Evolutionary conservation across 1,284 basidiomycete genomes (phyloP).

Genomic region (Sporisorium graminicola): DNA sequence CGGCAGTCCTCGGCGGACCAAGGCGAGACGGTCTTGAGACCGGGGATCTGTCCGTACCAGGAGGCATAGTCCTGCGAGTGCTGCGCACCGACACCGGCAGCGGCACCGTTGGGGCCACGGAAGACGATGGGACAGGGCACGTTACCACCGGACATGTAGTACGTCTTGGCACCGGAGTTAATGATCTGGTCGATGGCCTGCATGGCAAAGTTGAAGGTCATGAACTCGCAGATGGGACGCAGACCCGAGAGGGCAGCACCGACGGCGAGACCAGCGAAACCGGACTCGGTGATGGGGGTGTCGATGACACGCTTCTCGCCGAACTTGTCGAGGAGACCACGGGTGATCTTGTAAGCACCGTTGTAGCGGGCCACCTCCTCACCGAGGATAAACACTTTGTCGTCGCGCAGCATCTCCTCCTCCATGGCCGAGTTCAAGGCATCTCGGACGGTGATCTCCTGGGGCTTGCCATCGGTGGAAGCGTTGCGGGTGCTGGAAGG

Average conservation of each 20-base stretch:
- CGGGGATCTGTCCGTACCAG: slow-evolving; percentile 96
- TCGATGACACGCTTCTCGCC: slow-evolving; percentile 99
- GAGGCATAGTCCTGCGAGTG: slow-evolving; percentile 73
- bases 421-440: slow-evolving; percentile 98
- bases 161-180: slow-evolving; percentile 99
- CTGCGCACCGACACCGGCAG: slow-evolving; percentile 90
- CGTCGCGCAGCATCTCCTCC: slow-evolving; percentile 98
- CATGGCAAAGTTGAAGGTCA: slow-evolving; percentile 79
- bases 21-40: slow-evolving; percentile 96
- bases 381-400: slow-evolving; percentile 93
- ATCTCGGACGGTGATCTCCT: slow-evolving; percentile 95
- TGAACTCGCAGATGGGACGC: slow-evolving; percentile 98
- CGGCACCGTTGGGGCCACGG: slow-evolving; percentile 99
- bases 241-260: slow-evolving; percentile 94
- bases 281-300: slow-evolving; percentile 91
- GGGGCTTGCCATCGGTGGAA: slow-evolving; percentile 54
- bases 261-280: slow-evolving; percentile 95
- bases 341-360: slow-evolving; percentile 89
- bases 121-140: slow-evolving; percentile 98
- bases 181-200: slow-evolving; percentile 99
- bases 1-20: slow-evolving; percentile 98
- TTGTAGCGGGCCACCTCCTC: slow-evolving; percentile 99
- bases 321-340: slow-evolving; percentile 98
- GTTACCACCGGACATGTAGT: slow-evolving; percentile 99
- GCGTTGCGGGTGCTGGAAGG: slow-evolving; percentile 54